A percentile compares a stretch with the other conserved stretches of the same genome.
phyloP scores from a whole-genome alignment of 2,329 filamentous ascomycete genomes.

The Arthrobotrys musiformis region DNA sequence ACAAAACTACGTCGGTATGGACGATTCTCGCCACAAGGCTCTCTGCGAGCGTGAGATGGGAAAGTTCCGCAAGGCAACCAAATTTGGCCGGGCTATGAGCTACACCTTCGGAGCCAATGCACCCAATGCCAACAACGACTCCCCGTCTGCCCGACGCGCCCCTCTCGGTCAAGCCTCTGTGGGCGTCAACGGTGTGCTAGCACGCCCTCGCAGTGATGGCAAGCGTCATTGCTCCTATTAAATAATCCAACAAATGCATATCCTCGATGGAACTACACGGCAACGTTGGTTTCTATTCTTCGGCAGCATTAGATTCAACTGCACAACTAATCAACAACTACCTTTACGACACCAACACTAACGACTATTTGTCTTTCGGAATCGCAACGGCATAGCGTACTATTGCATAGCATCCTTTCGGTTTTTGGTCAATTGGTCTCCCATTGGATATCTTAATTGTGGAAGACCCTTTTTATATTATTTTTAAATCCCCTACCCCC shows the following conservation, averaged over 20 bases:
- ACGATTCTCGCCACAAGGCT: slow-evolving; percentile 85
- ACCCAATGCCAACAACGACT: slow-evolving; percentile 30
- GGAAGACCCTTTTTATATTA: slow-evolving; percentile 22
- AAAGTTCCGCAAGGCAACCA: slow-evolving; percentile 85
- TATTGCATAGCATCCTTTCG: slow-evolving; percentile 53
- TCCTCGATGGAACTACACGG: neutral
- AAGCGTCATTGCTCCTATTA: slow-evolving; percentile 50
- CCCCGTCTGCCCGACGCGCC: slow-evolving; percentile 28
- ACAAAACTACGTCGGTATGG: slow-evolving; percentile 97
- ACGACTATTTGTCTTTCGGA: slow-evolving; percentile 51
- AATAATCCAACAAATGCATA: neutral
- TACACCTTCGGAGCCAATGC: slow-evolving; percentile 80
- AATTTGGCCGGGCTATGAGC: slow-evolving; percentile 86
- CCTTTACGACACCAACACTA: slow-evolving; percentile 25
- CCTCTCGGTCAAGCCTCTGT: slow-evolving; percentile 40
- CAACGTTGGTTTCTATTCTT: neutral
- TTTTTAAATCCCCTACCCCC: neutral
- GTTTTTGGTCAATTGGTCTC: slow-evolving; percentile 32
- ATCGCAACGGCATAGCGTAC: slow-evolving; percentile 46
- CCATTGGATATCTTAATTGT: slow-evolving; percentile 41
- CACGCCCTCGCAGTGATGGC: slow-evolving; percentile 32
- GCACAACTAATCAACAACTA: neutral
- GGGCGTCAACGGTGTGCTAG: slow-evolving; percentile 37
- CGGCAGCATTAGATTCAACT: neutral
- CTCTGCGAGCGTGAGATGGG: slow-evolving; percentile 96